Evolutionary conservation across 768 basidiomycete genomes (phyloP).

Genomic region (Boletus tylopilopsis): DNA sequence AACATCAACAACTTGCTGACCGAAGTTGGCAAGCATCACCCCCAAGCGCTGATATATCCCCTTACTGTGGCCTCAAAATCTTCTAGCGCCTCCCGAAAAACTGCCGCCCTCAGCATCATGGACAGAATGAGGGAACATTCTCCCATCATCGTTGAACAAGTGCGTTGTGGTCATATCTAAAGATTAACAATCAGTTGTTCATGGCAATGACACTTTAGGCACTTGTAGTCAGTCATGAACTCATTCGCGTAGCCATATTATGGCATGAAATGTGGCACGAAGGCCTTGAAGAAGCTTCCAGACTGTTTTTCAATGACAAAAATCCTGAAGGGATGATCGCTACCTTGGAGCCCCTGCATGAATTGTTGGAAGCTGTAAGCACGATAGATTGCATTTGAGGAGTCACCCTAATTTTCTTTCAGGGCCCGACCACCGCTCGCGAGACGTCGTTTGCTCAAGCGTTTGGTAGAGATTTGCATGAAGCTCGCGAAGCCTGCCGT

Average conservation of each 20-base stretch:
- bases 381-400: background rate
- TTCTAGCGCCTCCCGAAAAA: slow-evolving; percentile 75
- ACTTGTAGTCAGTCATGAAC: slow-evolving; percentile 83
- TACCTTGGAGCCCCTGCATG: slow-evolving; percentile 87
- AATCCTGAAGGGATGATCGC: slow-evolving; percentile 98
- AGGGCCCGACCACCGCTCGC: slow-evolving; percentile 92
- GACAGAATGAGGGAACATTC: slow-evolving; percentile 92
- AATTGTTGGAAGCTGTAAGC: slow-evolving; percentile 80
- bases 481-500: slow-evolving; percentile 88
- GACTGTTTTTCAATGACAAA: slow-evolving; percentile 94
- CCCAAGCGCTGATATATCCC: slow-evolving; percentile 94
- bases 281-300: slow-evolving; percentile 94
- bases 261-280: slow-evolving; percentile 99
- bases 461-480: slow-evolving; percentile 87
- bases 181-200: background rate
- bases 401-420: slow-evolving; percentile 5
- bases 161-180: slow-evolving; percentile 25
- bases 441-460: slow-evolving; percentile 95
- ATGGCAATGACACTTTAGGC: slow-evolving; percentile 50
- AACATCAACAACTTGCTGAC: slow-evolving; percentile 86
- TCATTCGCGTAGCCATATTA: slow-evolving; percentile 94
- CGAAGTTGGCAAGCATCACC: slow-evolving; percentile 94
- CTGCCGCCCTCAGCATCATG: slow-evolving; percentile 85
- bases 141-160: slow-evolving; percentile 81
- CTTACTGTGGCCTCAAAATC: slow-evolving; percentile 97